Evolutionary conservation across 257 asterid species (phyloP).

Genomic region (Fraxinus quadrangulata): DNA sequence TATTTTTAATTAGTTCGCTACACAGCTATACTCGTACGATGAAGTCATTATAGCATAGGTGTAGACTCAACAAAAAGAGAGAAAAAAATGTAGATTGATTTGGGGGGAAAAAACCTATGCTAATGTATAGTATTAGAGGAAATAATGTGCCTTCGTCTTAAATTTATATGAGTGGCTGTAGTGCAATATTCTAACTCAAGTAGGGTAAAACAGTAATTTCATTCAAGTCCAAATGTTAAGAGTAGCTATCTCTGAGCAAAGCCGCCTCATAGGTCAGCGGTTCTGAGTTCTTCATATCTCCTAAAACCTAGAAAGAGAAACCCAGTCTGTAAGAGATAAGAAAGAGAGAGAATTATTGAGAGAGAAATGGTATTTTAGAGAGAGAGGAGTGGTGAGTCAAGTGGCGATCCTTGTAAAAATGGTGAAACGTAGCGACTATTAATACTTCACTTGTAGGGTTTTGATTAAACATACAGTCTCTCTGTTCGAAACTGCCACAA

Average conservation of each 20-base stretch:
- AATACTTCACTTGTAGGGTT: slow-evolving; percentile 37
- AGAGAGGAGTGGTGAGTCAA: no score
- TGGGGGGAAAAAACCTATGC: no score
- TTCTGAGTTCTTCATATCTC: slow-evolving; percentile 25
- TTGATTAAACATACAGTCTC: slow-evolving; percentile 35
- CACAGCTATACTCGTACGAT: no score
- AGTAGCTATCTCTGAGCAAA: slow-evolving; percentile 50
- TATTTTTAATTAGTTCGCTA: no score
- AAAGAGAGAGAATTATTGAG: slow-evolving; percentile 10
- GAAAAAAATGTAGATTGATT: no score
- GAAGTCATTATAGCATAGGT: no score
- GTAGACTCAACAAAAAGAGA: no score
- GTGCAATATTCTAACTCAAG: slow-evolving; percentile 22
- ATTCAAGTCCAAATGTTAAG: slow-evolving; percentile 34
- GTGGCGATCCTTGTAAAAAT: neutral
- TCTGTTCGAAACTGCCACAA: slow-evolving; percentile 14
- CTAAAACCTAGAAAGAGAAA: slow-evolving; percentile 31
- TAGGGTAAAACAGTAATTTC: slow-evolving; percentile 52
- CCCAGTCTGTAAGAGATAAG: slow-evolving; percentile 14
- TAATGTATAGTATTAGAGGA: no score
- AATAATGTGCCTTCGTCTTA: no score
- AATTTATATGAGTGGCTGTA: slow-evolving; percentile 22
- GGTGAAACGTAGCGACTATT: slow-evolving; percentile 32
- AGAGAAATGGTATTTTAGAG: neutral
- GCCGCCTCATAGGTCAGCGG: slow-evolving; percentile 64